A percentile compares a stretch with the other conserved stretches of the same genome.
phyloP scores from a whole-genome alignment of 306 rosid species.

The Lotus japonicus region DNA sequence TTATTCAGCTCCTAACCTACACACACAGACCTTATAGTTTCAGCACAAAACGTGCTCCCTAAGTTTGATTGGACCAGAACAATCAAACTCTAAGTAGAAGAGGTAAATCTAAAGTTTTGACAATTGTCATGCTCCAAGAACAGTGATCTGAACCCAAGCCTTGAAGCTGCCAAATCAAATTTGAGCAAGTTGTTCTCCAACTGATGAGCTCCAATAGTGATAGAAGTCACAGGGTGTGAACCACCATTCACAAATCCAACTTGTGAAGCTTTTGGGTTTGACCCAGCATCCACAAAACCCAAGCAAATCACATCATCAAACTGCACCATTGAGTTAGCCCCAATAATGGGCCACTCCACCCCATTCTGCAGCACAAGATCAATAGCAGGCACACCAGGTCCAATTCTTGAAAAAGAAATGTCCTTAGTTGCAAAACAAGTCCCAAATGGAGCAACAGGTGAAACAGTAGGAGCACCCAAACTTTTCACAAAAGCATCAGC shows the following conservation, averaged over 20 bases:
- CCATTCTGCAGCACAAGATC: conserved; percentile 46
- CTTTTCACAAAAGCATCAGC: conserved; percentile 29
- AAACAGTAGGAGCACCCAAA: conserved; percentile 15
- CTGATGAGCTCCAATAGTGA: conserved; percentile 53
- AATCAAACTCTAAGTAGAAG: conserved; percentile 22
- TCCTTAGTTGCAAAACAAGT: conserved; percentile 30
- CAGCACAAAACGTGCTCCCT: neutral
- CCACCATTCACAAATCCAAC: conserved; percentile 50
- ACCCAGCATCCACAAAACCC: conserved; percentile 57
- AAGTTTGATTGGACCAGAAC: neutral
- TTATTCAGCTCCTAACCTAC: conserved; percentile 11
- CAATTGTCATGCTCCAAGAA: conserved; percentile 36
- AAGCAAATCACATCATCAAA: conserved; percentile 42
- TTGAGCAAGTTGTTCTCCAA: conserved; percentile 50
- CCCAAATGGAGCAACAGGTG: conserved; percentile 46
- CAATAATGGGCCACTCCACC: conserved; percentile 43
- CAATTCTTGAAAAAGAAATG: conserved; percentile 21
- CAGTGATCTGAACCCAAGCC: conserved; percentile 48
- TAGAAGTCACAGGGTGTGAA: conserved; percentile 30
- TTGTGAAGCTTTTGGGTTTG: conserved; percentile 5
- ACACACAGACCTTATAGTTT: neutral
- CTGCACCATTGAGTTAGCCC: conserved; percentile 55
- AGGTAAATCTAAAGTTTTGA: conserved; percentile 50
- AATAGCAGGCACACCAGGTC: conserved; percentile 40
- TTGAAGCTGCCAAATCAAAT: conserved; percentile 40